These are phyloP conservation scores for Asterophora lycoperdoides DNA, from an alignment of 768 basidiomycete species.

Conservation along the genomic window DNA sequence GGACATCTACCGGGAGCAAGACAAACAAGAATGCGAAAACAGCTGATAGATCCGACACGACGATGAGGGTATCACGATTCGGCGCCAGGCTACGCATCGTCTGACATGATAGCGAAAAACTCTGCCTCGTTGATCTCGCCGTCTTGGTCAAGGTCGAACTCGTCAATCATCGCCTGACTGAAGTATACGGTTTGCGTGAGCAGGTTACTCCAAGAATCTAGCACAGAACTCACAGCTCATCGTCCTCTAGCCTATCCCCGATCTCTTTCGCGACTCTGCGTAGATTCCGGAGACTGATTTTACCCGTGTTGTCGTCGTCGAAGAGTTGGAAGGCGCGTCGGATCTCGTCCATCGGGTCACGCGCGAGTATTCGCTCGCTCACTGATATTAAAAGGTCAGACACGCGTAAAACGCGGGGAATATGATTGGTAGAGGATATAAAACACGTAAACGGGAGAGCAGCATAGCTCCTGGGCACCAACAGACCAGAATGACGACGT, in stretches of 20 bases:
- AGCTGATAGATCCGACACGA: background rate
- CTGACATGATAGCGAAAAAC: conserved; percentile 96
- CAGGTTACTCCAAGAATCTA: background rate
- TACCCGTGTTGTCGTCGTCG: conserved; percentile 94
- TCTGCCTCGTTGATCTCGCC: conserved; percentile 97
- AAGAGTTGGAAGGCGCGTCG: conserved; percentile 94
- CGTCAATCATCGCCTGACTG: conserved; percentile 99
- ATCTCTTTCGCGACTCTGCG: conserved; percentile 95
- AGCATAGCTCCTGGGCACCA: too few relatives aligned
- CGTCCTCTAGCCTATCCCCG: conserved; percentile 91
- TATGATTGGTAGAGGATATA: background rate
- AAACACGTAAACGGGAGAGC: background rate
- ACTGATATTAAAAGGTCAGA: conserved; percentile 45
- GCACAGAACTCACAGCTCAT: conserved; percentile 76
- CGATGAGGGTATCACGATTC: background rate
- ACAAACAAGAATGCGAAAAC: background rate
- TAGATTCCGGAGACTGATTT: conserved; percentile 87
- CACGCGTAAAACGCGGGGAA: conserved; percentile 5
- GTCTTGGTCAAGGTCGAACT: conserved; percentile 98
- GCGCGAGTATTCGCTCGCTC: conserved; percentile 88
- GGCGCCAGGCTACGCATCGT: conserved; percentile 56
- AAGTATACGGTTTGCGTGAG: background rate
- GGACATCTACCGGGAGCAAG: conserved; percentile 8
- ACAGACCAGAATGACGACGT: conserved; percentile 28
- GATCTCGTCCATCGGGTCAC: conserved; percentile 97